A percentile compares a stretch with the other conserved stretches of the same genome.
These are phyloP conservation scores for Zygoascus hellenicus DNA, from an alignment of 1,139 yeast species.

Conservation along the genomic window DNA sequence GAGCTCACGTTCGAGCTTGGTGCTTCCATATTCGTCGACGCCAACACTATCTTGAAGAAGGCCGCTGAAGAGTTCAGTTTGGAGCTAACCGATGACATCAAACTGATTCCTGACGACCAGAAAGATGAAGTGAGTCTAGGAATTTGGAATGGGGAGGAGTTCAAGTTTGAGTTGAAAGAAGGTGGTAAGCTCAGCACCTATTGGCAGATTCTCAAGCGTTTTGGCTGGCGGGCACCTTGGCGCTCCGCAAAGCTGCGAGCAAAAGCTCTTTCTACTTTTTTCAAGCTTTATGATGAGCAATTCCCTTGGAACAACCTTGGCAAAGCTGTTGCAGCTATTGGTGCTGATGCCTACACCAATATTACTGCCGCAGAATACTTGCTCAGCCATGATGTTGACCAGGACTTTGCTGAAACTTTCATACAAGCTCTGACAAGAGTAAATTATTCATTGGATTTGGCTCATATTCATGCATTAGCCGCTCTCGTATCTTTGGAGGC, in stretches of 20 bases:
- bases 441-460: slow-evolving; percentile 39
- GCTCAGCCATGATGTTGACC: slow-evolving; percentile 23
- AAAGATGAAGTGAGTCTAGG: slow-evolving; percentile 27
- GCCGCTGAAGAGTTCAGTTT: slow-evolving; percentile 37
- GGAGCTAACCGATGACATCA: slow-evolving; percentile 15
- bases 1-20: slow-evolving; percentile 37
- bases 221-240: slow-evolving; percentile 28
- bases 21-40: slow-evolving; percentile 39
- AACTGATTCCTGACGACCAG: slow-evolving; percentile 8
- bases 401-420: slow-evolving; percentile 28
- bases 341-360: slow-evolving; percentile 22
- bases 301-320: slow-evolving; percentile 32
- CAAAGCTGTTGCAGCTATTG: slow-evolving; percentile 20
- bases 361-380: slow-evolving; percentile 27
- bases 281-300: slow-evolving; percentile 24
- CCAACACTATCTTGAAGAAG: slow-evolving; percentile 34
- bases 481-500: slow-evolving; percentile 39
- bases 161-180: slow-evolving; percentile 21
- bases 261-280: slow-evolving; percentile 22
- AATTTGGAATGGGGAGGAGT: slow-evolving; percentile 38
- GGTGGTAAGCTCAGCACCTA: slow-evolving; percentile 11
- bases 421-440: slow-evolving; percentile 39
- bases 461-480: slow-evolving; percentile 38
- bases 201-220: slow-evolving; percentile 25
- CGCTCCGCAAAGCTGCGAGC: slow-evolving; percentile 21